A percentile compares a stretch with the other conserved stretches of the same genome.
Conservation (phyloP, 192 early-diverging fungal genomes). For the Kappamyces sp. region DNA sequence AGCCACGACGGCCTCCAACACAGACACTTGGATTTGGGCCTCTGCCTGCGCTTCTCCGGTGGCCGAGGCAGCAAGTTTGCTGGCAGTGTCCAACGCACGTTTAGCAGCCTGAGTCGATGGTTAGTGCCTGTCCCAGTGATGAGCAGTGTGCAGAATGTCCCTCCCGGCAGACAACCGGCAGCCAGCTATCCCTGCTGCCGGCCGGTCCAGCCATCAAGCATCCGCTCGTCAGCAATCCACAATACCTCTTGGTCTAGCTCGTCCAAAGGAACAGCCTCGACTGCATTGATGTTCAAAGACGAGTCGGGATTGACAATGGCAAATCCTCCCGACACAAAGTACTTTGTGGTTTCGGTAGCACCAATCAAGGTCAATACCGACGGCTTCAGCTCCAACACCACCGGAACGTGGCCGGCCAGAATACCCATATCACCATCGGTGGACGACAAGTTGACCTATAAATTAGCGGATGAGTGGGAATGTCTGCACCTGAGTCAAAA, state of each 20-base stretch:
- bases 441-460: conserved; percentile 86
- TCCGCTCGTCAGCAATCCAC: background rate
- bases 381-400: conserved; percentile 90
- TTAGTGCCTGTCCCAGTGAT: background rate
- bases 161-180: background rate
- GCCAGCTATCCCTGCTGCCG: background rate
- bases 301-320: conserved; percentile 96
- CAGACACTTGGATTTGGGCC: conserved; percentile 82
- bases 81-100: conserved; percentile 73
- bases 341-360: conserved; percentile 73
- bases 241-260: conserved; percentile 75
- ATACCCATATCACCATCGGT: conserved; percentile 97
- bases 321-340: conserved; percentile 95
- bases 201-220: background rate
- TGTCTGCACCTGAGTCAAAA: background rate
- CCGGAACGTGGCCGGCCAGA: conserved; percentile 95
- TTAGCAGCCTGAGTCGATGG: conserved; percentile 52
- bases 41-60: conserved; percentile 72
- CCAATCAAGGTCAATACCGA: conserved; percentile 80
- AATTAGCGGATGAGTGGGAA: background rate
- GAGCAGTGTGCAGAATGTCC: background rate
- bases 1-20: conserved; percentile 78
- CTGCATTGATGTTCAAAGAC: conserved; percentile 91
- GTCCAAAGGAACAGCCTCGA: conserved; percentile 87
- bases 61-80: conserved; percentile 53